phyloP scores from a whole-genome alignment of 1,284 basidiomycete species.

The Ceratobasidium sp. region DNA sequence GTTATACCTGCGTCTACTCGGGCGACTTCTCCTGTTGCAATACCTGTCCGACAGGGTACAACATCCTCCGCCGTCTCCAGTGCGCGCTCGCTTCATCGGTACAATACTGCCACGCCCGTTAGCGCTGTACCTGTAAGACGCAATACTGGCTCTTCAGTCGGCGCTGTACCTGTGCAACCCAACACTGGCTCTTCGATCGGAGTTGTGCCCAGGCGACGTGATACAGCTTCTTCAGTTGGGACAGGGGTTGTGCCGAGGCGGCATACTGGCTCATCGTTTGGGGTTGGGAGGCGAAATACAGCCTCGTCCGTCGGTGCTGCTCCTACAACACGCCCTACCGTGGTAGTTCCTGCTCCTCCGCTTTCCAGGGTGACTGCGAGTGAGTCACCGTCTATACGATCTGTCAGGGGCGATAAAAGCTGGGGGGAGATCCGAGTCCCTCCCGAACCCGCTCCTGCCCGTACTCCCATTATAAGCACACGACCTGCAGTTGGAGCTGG shows the following conservation, averaged over 20 bases:
- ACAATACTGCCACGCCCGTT: not conserved
- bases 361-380: slow-evolving; percentile 10
- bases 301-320: slow-evolving; percentile 9
- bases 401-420: not conserved
- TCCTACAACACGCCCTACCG: not conserved
- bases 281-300: slow-evolving; percentile 6
- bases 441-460: not conserved
- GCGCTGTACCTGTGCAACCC: not conserved
- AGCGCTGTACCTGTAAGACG: not conserved
- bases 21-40: not conserved
- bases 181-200: slow-evolving; percentile 17
- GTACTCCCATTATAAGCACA: not conserved
- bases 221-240: slow-evolving; percentile 18
- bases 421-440: slow-evolving; percentile 38
- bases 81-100: not conserved
- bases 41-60: not conserved
- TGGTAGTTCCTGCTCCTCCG: slow-evolving; percentile 9
- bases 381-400: slow-evolving; percentile 23
- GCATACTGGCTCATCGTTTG: not conserved
- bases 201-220: not conserved
- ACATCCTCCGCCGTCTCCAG: not conserved
- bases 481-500: slow-evolving; percentile 4
- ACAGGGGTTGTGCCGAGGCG: not conserved
- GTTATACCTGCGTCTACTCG: slow-evolving; percentile 13
- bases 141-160: not conserved